Base-by-base conservation (phyloP, 1,284 basidiomycete genomes). In the Cryptococcus amylolentus region DNA sequence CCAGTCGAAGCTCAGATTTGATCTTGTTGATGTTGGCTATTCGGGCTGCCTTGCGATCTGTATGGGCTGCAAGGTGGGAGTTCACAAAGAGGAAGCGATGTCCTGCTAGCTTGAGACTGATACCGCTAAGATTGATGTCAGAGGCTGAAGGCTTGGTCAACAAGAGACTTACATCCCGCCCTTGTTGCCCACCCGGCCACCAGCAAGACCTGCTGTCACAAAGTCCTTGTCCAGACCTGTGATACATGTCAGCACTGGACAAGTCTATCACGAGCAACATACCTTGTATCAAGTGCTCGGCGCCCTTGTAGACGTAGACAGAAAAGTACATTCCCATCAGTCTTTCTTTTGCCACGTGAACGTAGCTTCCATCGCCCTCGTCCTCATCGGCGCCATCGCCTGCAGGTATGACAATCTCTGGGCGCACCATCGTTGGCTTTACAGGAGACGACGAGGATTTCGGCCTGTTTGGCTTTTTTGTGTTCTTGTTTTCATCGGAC, bases 1-100 rank as follows among this genome's bases (percentile, higher is more conserved):
- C 78, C 5, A 83, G 73, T 23, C 75, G 70, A 16, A 83, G 69
- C 57, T 82, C 81, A 3, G 73, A 65, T 57, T 82, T 80, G 72
- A 83, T 83, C 70, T 79, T 79, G 14, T 64, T 63, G 45, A 78
- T 73, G 52, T 79, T 79, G 27, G 73, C 71, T 10, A 78, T 54
- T 12, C 78, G 65, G 13, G 73, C 75, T 27, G 68, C 61, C 18
- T 71, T 61, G 2, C 76, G 65, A 47, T 69, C 69, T 0, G 78
- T 75, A 61, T 81, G 80, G 0, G 80, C 80, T 0, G 82, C 82
- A 13, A 84, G 69, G 62, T 84, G 82, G 0, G 82, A 79, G 43
- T 82, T 83, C 61, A 84, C 76, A 59, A 84, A 84, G 2, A 84
- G 73, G 40, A 84, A 71, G 1, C 80, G 71, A 20, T 79, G 78